Conservation (phyloP, 495 filamentous ascomycete species). For the Podospora fimiseda region DNA sequence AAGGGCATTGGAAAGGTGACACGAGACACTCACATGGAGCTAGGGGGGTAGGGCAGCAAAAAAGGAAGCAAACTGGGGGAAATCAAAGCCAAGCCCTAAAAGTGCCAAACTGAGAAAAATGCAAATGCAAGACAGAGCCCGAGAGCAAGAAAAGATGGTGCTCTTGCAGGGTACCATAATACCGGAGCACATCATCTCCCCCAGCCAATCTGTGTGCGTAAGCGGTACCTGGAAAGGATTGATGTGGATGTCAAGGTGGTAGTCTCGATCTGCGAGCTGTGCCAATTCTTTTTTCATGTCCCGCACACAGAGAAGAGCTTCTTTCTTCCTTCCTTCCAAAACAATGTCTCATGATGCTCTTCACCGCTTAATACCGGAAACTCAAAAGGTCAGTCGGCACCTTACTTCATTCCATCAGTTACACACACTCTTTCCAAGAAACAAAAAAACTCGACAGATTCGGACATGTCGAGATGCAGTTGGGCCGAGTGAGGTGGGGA, state of each 20-base stretch:
- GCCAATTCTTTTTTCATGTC: no score
- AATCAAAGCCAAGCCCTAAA: neutral
- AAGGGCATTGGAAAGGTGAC: neutral
- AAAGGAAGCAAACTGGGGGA: no score
- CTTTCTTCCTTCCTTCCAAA: neutral
- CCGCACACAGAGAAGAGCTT: constrained; percentile 1
- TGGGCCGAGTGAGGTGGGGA: constrained; percentile 11
- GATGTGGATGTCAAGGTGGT: constrained; percentile 1
- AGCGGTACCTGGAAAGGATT: constrained; percentile 10
- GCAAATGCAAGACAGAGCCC: constrained; percentile 1
- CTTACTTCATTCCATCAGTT: neutral
- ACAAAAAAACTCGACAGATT: no score
- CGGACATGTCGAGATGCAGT: constrained; percentile 10
- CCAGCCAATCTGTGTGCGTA: constrained; percentile 3
- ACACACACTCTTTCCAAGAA: no score
- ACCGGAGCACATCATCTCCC: neutral
- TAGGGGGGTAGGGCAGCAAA: neutral
- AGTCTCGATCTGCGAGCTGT: constrained; percentile 14
- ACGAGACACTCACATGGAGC: no score
- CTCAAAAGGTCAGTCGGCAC: no score
- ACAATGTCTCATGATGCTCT: no score
- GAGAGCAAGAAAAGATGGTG: neutral
- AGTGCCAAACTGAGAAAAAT: neutral
- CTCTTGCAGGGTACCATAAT: neutral
- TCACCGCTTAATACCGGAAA: no score